Evolutionary conservation across 768 basidiomycete species (phyloP).

Genomic region (Hypsizygus marmoreus): DNA sequence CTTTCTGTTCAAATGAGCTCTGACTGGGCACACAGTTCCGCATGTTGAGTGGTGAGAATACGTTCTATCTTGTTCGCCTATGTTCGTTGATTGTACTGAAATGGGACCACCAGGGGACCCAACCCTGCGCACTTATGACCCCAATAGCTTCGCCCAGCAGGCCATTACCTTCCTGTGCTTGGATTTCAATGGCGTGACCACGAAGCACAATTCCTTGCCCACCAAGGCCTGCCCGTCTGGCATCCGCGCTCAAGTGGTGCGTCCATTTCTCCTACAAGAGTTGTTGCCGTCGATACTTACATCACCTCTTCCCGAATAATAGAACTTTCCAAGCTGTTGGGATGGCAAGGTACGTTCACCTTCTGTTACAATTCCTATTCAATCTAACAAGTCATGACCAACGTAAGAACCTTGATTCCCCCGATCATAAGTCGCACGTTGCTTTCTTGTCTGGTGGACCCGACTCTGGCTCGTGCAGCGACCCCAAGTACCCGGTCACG

Average conservation of each 20-base stretch:
- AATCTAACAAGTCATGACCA: background rate
- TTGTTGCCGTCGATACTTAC: background rate
- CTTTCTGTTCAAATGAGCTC: constrained; percentile 1
- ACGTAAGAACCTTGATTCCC: constrained; percentile 45
- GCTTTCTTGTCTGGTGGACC: constrained; percentile 47
- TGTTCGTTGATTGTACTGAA: too few relatives aligned
- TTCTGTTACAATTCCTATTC: background rate
- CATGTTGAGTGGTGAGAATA: constrained; percentile 49
- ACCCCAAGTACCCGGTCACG: constrained; percentile 45
- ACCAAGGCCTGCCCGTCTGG: constrained; percentile 44
- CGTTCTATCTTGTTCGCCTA: constrained; percentile 6
- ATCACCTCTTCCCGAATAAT: background rate
- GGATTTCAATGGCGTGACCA: constrained; percentile 43
- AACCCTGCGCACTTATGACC: constrained; percentile 48
- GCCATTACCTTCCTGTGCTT: constrained; percentile 51
- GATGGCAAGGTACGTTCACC: constrained; percentile 44
- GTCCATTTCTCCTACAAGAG: constrained; percentile 16
- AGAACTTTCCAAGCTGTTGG: constrained; percentile 61
- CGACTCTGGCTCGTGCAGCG: constrained; percentile 49
- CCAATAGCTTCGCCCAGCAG: constrained; percentile 44
- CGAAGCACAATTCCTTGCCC: constrained; percentile 41
- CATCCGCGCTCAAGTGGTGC: constrained; percentile 51
- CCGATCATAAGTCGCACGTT: constrained; percentile 56
- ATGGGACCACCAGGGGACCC: constrained; percentile 34
- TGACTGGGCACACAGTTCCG: constrained; percentile 41